Percentiles rank a stretch among this genome's conserved stretches.
Evolutionary conservation across 176 grass and related monocot genomes (phyloP).

Genomic region (Miscanthus lutarioriparius): DNA sequence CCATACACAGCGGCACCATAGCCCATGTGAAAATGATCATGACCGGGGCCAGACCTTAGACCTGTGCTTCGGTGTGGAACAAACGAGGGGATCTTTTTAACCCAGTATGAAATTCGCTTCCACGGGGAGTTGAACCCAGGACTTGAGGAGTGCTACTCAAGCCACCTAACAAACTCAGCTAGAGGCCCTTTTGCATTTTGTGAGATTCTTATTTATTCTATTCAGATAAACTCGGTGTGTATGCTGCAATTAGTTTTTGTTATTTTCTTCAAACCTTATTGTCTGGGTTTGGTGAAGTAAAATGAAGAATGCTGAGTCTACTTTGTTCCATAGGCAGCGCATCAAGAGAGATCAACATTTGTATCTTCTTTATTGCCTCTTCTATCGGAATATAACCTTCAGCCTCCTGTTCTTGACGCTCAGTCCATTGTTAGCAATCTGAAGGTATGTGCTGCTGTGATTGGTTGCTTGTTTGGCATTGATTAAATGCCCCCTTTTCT

Average conservation of each 20-base stretch:
- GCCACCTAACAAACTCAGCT: too few relatives aligned
- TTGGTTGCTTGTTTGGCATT: conserved; percentile 18
- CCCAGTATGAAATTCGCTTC: too few relatives aligned
- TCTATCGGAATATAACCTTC: conserved; percentile 76
- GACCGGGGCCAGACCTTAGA: too few relatives aligned
- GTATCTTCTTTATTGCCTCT: conserved; percentile 88
- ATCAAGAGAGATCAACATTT: conserved; percentile 94
- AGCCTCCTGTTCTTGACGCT: conserved; percentile 82
- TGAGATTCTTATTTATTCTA: conserved; percentile 17
- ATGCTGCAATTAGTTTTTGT: not conserved
- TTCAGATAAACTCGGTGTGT: not conserved
- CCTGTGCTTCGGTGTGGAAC: too few relatives aligned
- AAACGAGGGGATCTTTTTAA: too few relatives aligned
- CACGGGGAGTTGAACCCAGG: too few relatives aligned
- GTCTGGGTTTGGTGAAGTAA: conserved; percentile 24
- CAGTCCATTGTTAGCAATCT: conserved; percentile 89
- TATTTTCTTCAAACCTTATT: conserved; percentile 9
- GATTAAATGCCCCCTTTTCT: conserved; percentile 16
- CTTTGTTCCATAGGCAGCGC: conserved; percentile 68
- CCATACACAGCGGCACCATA: too few relatives aligned
- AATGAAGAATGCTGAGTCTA: conserved; percentile 13
- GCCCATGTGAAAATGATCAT: too few relatives aligned
- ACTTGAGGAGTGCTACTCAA: too few relatives aligned
- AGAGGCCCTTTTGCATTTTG: not conserved
- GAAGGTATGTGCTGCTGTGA: conserved; percentile 56